phyloP scores from a whole-genome alignment of 1,284 basidiomycete genomes.

The Cryptococcus sp. region DNA sequence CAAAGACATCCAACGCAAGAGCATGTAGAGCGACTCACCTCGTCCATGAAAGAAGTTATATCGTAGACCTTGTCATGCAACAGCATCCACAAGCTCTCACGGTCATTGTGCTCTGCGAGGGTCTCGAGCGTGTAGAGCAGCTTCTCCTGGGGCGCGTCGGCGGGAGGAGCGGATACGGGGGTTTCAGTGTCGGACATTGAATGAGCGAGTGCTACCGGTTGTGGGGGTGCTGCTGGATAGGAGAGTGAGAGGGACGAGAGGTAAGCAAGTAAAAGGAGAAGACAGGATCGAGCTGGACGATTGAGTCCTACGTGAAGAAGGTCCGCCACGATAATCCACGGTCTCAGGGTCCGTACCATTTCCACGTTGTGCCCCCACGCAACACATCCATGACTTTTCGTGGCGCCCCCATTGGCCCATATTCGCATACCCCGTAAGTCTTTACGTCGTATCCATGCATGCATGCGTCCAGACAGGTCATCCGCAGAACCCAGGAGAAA shows the following conservation, averaged over 20 bases:
- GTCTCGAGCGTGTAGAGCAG: slow-evolving; percentile 62
- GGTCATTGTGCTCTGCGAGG: slow-evolving; percentile 68
- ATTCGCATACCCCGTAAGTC: background rate
- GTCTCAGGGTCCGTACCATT: background rate
- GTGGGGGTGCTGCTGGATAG: background rate
- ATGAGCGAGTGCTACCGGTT: background rate
- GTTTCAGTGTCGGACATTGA: too few relatives aligned
- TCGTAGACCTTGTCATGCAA: slow-evolving; percentile 91
- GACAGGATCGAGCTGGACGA: background rate
- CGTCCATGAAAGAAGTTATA: slow-evolving; percentile 90
- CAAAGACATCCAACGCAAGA: background rate
- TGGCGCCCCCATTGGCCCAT: slow-evolving; percentile 16
- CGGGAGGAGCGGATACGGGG: background rate
- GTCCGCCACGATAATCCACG: too few relatives aligned
- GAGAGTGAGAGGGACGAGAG: background rate
- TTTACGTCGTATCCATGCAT: background rate
- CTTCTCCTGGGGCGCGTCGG: slow-evolving; percentile 3
- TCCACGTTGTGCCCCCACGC: slow-evolving; percentile 8
- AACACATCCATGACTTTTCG: slow-evolving; percentile 11
- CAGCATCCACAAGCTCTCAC: slow-evolving; percentile 73
- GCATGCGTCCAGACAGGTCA: background rate
- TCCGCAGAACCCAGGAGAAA: too few relatives aligned
- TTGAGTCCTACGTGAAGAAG: background rate
- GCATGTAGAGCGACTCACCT: slow-evolving; percentile 61
- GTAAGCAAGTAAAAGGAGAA: background rate